Percentiles rank a stretch among this genome's conserved stretches.
These are phyloP conservation scores for Neonothopanus nambi DNA, from an alignment of 1,284 basidiomycete genomes.

Conservation along the genomic window DNA sequence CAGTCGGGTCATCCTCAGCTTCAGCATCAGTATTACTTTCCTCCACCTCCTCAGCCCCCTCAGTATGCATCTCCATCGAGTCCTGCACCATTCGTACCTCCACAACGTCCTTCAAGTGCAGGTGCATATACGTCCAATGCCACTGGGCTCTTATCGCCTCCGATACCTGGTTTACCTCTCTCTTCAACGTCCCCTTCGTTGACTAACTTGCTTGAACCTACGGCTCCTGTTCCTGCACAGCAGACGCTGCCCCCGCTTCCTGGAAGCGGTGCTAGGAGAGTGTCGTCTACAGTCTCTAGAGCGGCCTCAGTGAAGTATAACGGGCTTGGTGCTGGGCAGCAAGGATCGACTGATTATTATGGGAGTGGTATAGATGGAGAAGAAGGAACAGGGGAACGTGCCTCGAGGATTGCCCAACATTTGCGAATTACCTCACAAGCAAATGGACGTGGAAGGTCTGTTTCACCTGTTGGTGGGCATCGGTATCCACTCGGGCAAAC, in stretches of 20 bases:
- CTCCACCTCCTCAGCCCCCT: conserved; percentile 9
- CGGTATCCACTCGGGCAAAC: not conserved
- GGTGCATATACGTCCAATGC: not conserved
- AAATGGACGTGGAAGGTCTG: conserved; percentile 47
- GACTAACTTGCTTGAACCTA: no score
- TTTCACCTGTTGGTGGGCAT: conserved; percentile 48
- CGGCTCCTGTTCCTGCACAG: no score
- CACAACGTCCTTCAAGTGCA: conserved; percentile 15
- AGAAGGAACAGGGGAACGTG: conserved; percentile 61
- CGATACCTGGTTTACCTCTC: not conserved
- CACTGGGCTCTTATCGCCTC: conserved; percentile 1
- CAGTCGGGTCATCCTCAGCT: no score
- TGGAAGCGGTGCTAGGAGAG: not conserved
- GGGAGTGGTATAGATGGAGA: conserved; percentile 34
- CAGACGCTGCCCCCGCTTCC: not conserved
- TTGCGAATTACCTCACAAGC: conserved; percentile 47
- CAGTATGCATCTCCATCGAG: conserved; percentile 5
- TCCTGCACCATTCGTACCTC: conserved; percentile 17
- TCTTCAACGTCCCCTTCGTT: no score
- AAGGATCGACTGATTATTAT: conserved; percentile 1
- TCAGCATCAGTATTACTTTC: not conserved
- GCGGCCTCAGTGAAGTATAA: not conserved
- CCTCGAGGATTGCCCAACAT: conserved; percentile 59
- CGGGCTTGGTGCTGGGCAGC: not conserved
- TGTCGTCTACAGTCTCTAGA: not conserved